These are phyloP conservation scores for Clavispora carvajalis DNA, from an alignment of 805 yeast genomes.

Conservation along the genomic window DNA sequence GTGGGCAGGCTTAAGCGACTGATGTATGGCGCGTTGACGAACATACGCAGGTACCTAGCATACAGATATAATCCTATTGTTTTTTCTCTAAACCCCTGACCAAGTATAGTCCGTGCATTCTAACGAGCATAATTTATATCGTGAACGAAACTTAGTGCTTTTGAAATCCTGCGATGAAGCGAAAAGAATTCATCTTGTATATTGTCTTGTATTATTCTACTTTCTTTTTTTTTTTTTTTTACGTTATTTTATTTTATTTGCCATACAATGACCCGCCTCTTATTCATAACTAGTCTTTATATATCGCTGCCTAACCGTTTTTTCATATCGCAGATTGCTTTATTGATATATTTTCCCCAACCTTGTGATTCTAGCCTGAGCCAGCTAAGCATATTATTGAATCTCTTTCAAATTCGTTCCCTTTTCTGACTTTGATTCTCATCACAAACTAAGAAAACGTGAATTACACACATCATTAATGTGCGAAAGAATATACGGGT, in stretches of 20 bases:
- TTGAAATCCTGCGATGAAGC: background rate
- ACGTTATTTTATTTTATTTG: too few species aligned
- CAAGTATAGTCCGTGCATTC: background rate
- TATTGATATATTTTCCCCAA: background rate
- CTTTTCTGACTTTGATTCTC: background rate
- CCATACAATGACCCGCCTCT: background rate
- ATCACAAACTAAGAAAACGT: background rate
- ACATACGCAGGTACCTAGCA: background rate
- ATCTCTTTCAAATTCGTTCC: background rate
- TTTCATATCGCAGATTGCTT: background rate
- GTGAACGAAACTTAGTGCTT: background rate
- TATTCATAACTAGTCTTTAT: background rate
- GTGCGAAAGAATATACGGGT: constrained; percentile 2
- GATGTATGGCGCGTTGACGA: background rate
- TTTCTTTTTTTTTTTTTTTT: background rate
- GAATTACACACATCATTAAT: background rate
- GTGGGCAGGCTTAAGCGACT: too few species aligned
- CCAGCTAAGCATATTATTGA: background rate
- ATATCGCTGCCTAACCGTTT: constrained; percentile 1
- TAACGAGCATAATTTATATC: background rate
- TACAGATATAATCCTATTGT: background rate
- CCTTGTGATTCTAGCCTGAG: background rate
- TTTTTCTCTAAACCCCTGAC: background rate
- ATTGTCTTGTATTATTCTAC: background rate
- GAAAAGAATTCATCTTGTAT: background rate